A percentile compares a stretch with the other conserved stretches of the same genome.
Conservation (phyloP, 1,139 yeast species). For the Saccharomyces hybrid region DNA sequence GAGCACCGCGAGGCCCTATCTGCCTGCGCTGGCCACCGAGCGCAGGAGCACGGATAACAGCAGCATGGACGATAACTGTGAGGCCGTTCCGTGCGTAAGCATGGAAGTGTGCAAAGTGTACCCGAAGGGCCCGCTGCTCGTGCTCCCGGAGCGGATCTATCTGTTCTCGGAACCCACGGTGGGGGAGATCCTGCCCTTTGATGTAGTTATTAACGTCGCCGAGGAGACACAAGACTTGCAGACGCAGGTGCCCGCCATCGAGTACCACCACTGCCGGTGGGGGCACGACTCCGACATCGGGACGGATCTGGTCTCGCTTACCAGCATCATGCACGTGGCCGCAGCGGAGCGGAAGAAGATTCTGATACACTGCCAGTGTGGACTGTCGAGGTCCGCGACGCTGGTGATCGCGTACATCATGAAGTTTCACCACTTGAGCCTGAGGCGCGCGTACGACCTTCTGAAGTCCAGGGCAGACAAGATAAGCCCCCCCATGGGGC, state of each 20-base stretch:
- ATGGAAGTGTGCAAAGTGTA: neutral
- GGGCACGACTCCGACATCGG: neutral
- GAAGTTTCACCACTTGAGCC: slow-evolving; percentile 49
- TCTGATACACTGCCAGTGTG: slow-evolving; percentile 86
- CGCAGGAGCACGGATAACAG: neutral
- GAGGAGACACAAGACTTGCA: neutral
- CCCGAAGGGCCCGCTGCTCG: neutral
- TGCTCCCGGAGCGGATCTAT: neutral
- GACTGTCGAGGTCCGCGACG: slow-evolving; percentile 83
- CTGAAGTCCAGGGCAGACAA: slow-evolving; percentile 58
- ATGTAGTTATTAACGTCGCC: neutral
- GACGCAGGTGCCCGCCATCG: neutral
- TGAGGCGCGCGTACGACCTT: slow-evolving; percentile 71
- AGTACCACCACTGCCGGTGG: neutral
- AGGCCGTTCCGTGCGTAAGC: neutral
- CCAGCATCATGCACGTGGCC: slow-evolving; percentile 41
- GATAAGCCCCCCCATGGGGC: slow-evolving; percentile 81
- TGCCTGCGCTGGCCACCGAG: neutral
- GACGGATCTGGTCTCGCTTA: slow-evolving; percentile 30
- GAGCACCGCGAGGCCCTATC: neutral
- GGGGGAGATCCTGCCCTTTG: neutral
- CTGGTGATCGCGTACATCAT: slow-evolving; percentile 77
- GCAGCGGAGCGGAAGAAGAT: slow-evolving; percentile 39
- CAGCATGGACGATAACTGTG: neutral
- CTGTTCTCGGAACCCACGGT: neutral